Base-by-base conservation (phyloP, 495 filamentous ascomycete species). In the Penicillium angulare region DNA sequence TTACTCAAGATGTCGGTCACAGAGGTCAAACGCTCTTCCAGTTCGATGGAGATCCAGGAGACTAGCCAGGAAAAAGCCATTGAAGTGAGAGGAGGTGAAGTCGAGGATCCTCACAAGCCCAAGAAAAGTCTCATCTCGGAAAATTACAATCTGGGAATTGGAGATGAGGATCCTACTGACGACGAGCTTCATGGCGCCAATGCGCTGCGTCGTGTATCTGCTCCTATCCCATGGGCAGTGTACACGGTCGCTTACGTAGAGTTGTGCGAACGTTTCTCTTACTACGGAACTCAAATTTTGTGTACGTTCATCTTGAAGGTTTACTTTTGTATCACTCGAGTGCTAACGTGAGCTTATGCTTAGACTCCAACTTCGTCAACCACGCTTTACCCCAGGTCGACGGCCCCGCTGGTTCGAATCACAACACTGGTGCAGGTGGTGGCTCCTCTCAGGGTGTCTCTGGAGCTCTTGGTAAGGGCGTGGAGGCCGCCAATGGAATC, bases 181-280 rank as follows among this genome's bases (percentile, higher is more conserved):
- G 79, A 84, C 26, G 71, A 91, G 40, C 59, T 86, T 32, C 50
- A 63, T 0, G 81, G 16, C 10, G 22, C 24, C 22, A 27, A 29
- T 43, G 17, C 79, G 0, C 75, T 91, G 7, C 81, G 79, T 23
- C 81, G 87, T 32, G 75, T 91, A 1, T 72, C 86, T 12, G 87
- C 80, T 34, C 74, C 72, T 29, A 77, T 92, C 23, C 86, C 84
- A 16, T 84, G 73, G 74, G 79, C 69, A n/a, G 76, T 79, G 8
- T 91, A 82, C 59, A 85, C 84, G 17, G 79, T 92, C 48, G 86
- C 84, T 18, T 84, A 89, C 54, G 79, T 89, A 36, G 88, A 92
- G 68, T 63, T 89, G 51, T 86, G 81, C 70, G 88, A 92, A 71
- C 83, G 87, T 23, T 88, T 89, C 71, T 86, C 84, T 9, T 90